Evolutionary conservation across 2,329 filamentous ascomycete genomes (phyloP), one percentile per base, ranked within the genome.

Genomic region (Neofusicoccum ribis): DNA sequence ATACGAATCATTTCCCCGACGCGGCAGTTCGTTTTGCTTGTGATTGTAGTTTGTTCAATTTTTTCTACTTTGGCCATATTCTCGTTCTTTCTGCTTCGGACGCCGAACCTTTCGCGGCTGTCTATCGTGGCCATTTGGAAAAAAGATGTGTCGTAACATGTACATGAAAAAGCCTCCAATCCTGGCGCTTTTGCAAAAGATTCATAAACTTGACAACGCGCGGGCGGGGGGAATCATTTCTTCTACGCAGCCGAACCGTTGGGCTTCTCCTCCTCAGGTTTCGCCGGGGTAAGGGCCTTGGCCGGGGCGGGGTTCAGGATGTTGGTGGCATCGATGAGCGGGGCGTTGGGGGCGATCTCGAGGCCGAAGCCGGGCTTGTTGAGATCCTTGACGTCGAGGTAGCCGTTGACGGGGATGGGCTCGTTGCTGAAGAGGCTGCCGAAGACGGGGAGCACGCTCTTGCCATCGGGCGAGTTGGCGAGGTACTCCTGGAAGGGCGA

Each of bases 401-500:
- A 96, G 0, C 93, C 93, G 71, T 92, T 89, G 12, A 84, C 87
- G 1, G 93, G 93, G 67, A 97, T 94, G 5, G 93, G 93, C 81
- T 97, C 93, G 77, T 97, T 93, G 41, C 91, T 73, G 79, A 97
- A 97, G 60, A 97, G 83, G 71, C 96, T 91, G 41, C 93, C 93
- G 77, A 97, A 97, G 6, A 97, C 93, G 2, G 93, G 93, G 68
- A 94, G 81, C 17, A 97, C 93, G 68, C 88, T 93, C 82, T 92
- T 91, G 56, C 93, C 93, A 72, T 97, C 93, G 0, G 93, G 87
- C 2, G 92, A 96, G 81, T 97, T 97, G 70, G 93, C 93, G 27
- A 97, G 85, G 74, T 97, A 97, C 79, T 97, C 93, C 78, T 97
- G 93, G 85, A 97, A 97, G 5, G 93, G 93, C 14, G 90, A 91